Base-by-base conservation (phyloP, 768 basidiomycete species). In the Vishniacozyma victoriae region DNA sequence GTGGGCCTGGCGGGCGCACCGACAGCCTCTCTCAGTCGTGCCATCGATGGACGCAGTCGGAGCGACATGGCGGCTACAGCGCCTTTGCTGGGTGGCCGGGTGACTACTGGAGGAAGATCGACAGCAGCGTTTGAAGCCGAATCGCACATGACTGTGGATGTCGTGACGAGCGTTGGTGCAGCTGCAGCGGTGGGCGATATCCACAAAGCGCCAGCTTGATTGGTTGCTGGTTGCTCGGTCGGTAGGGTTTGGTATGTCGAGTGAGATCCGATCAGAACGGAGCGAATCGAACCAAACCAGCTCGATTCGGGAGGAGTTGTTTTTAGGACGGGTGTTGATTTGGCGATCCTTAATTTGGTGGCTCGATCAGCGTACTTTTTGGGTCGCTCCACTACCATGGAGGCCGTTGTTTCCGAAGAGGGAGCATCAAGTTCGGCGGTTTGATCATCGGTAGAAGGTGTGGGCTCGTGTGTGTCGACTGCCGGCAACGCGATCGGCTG, bases 91-190 rank as follows among this genome's bases (percentile, higher is more conserved):
- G 26, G 45, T 15, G 26, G 42, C n/a, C 3, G n/a, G 19, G 5
- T 20, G 14, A 7, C 11, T 3, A 5, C 23, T 11, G 48, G 25
- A 4, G 67, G 70, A 5, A 71, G 46, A 26, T 71, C 70, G 22
- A 57, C 62, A 6, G 65, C 61, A 38, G 60, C 57, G 27, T 52
- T 56, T 11, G 61, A 60, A 11, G 48, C 35, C 1, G 65, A 62
- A 40, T 71, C 68, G 53, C 70, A 71, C 5, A 69, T 53, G 5
- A 71, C 56, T 7, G 70, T 55, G 1, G 58, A 57, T 3, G 48
- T 46, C 11, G 54, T 59, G 38, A 61, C 55, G 4, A 64, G 37
- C 9, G 59, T 54, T 5, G 67, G 65, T 14, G 59, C 48, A 4
- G 62, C 67, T 14, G 62, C 57, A 36, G 39, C 41, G 9, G 40